Evolutionary conservation across 1,284 basidiomycete species (phyloP), one percentile per base, ranked within the genome.

Genomic region (Papiliotrema nemorosa): DNA sequence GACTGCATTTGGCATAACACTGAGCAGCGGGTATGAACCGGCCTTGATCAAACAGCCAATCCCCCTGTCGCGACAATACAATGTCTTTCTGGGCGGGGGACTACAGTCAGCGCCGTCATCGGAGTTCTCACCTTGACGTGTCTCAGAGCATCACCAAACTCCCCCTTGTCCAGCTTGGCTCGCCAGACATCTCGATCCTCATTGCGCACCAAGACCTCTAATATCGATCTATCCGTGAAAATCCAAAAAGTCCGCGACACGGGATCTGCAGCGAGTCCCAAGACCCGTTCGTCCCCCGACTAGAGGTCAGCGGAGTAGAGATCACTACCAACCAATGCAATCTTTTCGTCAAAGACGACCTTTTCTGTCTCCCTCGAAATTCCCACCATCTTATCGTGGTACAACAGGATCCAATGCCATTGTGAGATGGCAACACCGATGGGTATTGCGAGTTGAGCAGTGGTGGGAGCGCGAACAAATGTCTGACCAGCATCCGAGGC

Each of bases 171-270:
- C 3, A 97, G 79, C 72, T 90, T 90, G 43, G 93, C 86, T 55
- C 85, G 85, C 96, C 96, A 99, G 5, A 98, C 85, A 66, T 97
- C 88, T 3, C 93, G 83, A 63, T 88, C 88, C 76, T 99, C 96
- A 59, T 94, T 89, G 10, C 80, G 80, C 16, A 91, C 80, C 14
- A 87, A 83, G 18, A 99, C 77, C 67, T 99, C 96, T 63, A 90
- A 92, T 39, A 99, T 82, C 0, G 89, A 88, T 52, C 85, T 82
- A 60, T 90, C 84, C 0, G 94, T 93, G 70, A 88, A 96, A 2
- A 96, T 81, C 96, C 96, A 99, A 64, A 88, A 94, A 3, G 94
- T 97, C 67, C 83, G 84, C 7, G 88, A 84, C 4, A 89, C 82
- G 7, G 88, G 85, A 72, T 99, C 96, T 6, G 86, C 80, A 4